These are phyloP conservation scores for Scleroderma citrinum DNA, from an alignment of 768 basidiomycete species.

Conservation along the genomic window DNA sequence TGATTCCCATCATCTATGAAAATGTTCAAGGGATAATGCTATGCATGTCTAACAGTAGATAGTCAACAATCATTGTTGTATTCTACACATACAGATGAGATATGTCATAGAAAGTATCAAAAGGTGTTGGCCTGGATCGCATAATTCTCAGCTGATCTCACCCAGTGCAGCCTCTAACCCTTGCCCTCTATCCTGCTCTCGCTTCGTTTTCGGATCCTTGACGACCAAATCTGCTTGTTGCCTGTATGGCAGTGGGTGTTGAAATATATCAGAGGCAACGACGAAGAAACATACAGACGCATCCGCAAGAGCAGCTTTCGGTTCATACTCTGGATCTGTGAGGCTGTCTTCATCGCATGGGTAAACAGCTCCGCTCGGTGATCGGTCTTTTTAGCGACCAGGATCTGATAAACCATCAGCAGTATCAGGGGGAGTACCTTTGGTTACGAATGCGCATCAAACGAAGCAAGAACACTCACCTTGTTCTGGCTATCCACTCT, in stretches of 20 bases:
- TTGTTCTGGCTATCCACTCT: conserved; percentile 89
- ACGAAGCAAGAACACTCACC: conserved; percentile 32
- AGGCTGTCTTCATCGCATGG: conserved; percentile 66
- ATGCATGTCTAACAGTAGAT: too few species aligned
- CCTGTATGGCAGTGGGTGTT: conserved; percentile 30
- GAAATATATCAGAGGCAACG: background rate
- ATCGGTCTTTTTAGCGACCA: conserved; percentile 75
- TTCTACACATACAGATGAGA: too few species aligned
- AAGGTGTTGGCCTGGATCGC: too few species aligned
- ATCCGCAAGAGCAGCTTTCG: conserved; percentile 77
- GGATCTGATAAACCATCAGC: conserved; percentile 42
- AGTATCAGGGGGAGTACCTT: too few species aligned
- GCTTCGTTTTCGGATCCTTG: conserved; percentile 48
- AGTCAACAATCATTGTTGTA: too few species aligned
- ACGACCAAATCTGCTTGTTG: conserved; percentile 79
- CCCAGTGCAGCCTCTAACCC: conserved; percentile 13
- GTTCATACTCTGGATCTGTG: conserved; percentile 66
- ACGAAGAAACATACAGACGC: conserved; percentile 49
- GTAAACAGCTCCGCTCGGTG: conserved; percentile 73
- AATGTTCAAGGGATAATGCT: too few species aligned
- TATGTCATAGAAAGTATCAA: too few species aligned
- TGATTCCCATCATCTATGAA: too few species aligned
- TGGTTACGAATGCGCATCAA: background rate
- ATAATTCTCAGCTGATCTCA: background rate
- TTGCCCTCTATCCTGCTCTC: conserved; percentile 15